Evolutionary conservation across 2,329 filamentous ascomycete genomes (phyloP).

Genomic region (Exophiala phaeomuriformis): DNA sequence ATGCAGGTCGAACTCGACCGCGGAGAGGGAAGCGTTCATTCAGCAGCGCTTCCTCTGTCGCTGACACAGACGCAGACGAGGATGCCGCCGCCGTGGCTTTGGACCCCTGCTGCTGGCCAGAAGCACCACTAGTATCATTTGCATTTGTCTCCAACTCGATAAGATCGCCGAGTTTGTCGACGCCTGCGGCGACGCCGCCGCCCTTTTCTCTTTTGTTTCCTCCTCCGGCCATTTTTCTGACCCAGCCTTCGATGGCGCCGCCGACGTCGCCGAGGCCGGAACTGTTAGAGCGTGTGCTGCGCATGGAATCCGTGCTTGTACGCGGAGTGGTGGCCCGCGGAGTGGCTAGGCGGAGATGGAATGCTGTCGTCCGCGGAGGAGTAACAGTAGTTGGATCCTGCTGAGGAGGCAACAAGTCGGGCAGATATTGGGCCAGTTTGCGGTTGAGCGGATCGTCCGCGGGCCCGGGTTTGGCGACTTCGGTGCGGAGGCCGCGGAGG

Average conservation of each 20-base stretch:
- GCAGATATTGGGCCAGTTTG: slow-evolving; percentile 75
- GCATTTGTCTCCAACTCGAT: slow-evolving; percentile 36
- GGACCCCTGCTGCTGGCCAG: background rate
- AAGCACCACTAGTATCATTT: slow-evolving; percentile 2
- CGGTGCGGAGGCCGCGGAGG: slow-evolving; percentile 60
- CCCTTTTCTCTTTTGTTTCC: slow-evolving; percentile 9
- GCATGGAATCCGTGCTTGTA: slow-evolving; percentile 37
- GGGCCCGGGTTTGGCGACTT: slow-evolving; percentile 52
- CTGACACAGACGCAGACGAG: slow-evolving; percentile 1
- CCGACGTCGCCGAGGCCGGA: slow-evolving; percentile 70
- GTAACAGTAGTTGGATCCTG: slow-evolving; percentile 26
- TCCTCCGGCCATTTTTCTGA: slow-evolving; percentile 60
- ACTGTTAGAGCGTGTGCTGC: slow-evolving; percentile 37
- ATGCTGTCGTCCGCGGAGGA: slow-evolving; percentile 24
- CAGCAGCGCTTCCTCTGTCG: slow-evolving; percentile 24
- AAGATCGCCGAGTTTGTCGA: slow-evolving; percentile 33
- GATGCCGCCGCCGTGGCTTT: background rate
- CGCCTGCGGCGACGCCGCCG: background rate
- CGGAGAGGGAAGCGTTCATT: slow-evolving; percentile 29
- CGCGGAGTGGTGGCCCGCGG: slow-evolving; percentile 33
- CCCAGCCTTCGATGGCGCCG: slow-evolving; percentile 81
- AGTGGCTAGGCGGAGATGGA: slow-evolving; percentile 6
- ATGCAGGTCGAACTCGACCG: slow-evolving; percentile 25
- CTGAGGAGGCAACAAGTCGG: slow-evolving; percentile 56
- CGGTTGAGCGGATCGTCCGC: slow-evolving; percentile 77